Percentiles rank a stretch among this genome's conserved stretches.
Conservation (phyloP, 106 monocot species). For the Allium cepa region DNA sequence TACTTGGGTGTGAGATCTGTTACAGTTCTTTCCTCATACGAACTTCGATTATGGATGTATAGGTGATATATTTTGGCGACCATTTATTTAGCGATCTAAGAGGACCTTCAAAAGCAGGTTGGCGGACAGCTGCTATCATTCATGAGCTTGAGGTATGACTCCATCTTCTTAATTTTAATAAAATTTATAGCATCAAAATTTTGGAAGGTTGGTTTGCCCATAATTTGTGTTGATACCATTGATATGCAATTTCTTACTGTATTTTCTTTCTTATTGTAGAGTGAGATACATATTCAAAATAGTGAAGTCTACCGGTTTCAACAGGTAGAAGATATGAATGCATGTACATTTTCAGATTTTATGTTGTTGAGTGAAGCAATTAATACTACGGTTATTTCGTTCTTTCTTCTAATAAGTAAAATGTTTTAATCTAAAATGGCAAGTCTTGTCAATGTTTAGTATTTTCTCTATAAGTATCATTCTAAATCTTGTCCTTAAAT, state of each 20-base stretch:
- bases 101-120: conserved; percentile 96
- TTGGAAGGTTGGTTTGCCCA: neutral
- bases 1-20: too few species aligned
- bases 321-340: conserved; percentile 38
- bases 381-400: too few species aligned
- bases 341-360: neutral
- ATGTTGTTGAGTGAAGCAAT: too few species aligned
- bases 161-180: too few species aligned
- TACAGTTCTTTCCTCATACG: too few species aligned
- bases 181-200: too few species aligned
- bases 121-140: conserved; percentile 97
- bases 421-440: too few species aligned
- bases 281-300: conserved; percentile 84
- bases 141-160: conserved; percentile 83
- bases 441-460: too few species aligned
- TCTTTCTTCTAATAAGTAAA: too few species aligned
- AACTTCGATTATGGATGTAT: conserved; percentile 8
- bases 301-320: conserved; percentile 68
- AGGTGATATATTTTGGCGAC: conserved; percentile 99
- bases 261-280: conserved; percentile 33
- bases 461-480: too few species aligned
- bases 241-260: neutral
- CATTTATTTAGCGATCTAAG: conserved; percentile 95
- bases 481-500: too few species aligned
- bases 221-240: neutral